Evolutionary conservation across 1,284 basidiomycete species (phyloP), one percentile per base, ranked within the genome.

Genomic region (Puccinia hordei): DNA sequence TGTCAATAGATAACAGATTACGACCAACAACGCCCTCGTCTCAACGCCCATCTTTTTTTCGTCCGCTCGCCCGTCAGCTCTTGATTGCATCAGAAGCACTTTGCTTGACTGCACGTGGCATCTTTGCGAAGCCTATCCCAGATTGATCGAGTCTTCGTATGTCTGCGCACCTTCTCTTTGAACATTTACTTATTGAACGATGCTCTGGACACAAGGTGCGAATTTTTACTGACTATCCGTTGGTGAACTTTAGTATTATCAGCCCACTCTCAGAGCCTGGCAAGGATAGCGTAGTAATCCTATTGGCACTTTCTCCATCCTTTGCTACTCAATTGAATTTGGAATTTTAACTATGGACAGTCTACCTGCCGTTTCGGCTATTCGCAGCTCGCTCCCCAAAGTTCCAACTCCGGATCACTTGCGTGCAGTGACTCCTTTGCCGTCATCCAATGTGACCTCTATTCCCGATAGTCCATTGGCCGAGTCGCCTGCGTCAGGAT

Each of bases 401-500:
- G 41, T 24, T 2, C 2, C 66, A 10, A 35, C 44, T 46, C 24
- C 41, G 41, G 66, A 68, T 46, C 66, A 46, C 41, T 19, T 68
- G 22, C 17, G 41, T 8, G 27, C 66, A 5, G 41, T 41, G 13
- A 68, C 66, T 8, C 41, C 66, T 49, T 22, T 38, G 22, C 17
- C 66, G 19, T 30, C 44, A 19, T 68, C 66, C 10, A 49, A 51
- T 13, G 46, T 22, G n/a, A 72, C 30, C 51, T 72, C 69, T 9
- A 53, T 72, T 55, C 49, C 33, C 30, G 55, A 49, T 19, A 72
- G 69, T 55, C 69, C 49, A 46, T 38, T 72, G 44, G 30, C 69
- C n/a, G 46, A 72, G 27, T 51, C 46, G 13, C 75, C 61, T 41
- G 46, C 38, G 30, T 30, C 44, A 17, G 61, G n/a, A 38, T 68